phyloP scores from a whole-genome alignment of 805 yeast genomes.

The Myxozyma melibiosi region DNA sequence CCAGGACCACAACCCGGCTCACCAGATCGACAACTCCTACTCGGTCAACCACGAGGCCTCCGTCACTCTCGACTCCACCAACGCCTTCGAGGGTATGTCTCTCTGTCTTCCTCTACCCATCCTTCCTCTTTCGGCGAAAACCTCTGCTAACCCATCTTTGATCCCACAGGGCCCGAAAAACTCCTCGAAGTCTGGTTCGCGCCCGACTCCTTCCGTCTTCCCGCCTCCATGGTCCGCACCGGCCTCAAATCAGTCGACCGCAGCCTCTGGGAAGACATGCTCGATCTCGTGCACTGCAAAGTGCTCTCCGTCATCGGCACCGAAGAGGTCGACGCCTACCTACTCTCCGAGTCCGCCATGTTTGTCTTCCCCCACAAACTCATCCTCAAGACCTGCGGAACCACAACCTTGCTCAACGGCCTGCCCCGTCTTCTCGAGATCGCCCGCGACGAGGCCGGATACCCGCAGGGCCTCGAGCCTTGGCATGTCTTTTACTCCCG shows the following conservation, averaged over 20 bases:
- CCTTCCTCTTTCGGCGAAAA: not conserved
- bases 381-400: conserved; percentile 92
- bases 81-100: conserved; percentile 74
- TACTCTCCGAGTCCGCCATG: conserved; percentile 84
- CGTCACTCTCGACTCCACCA: conserved; percentile 77
- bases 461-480: conserved; percentile 46
- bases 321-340: conserved; percentile 71
- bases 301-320: conserved; percentile 78
- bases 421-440: conserved; percentile 63
- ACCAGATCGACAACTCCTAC: conserved; percentile 23
- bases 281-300: conserved; percentile 85
- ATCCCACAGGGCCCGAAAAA: conserved; percentile 73
- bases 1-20: conserved; percentile 11
- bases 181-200: conserved; percentile 88
- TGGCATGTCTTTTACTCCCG: conserved; percentile 84
- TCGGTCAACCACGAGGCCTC: conserved; percentile 80
- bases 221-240: conserved; percentile 43
- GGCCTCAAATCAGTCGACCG: conserved; percentile 66
- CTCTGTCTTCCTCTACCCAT: not conserved
- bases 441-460: conserved; percentile 49
- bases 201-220: conserved; percentile 49
- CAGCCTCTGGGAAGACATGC: conserved; percentile 66
- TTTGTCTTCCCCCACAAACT: conserved; percentile 86
- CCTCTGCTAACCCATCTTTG: conserved; percentile 9
- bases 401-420: conserved; percentile 86